These are phyloP conservation scores for Diutina scorzettiae DNA, from an alignment of 1,139 yeast genomes.

Conservation along the genomic window DNA sequence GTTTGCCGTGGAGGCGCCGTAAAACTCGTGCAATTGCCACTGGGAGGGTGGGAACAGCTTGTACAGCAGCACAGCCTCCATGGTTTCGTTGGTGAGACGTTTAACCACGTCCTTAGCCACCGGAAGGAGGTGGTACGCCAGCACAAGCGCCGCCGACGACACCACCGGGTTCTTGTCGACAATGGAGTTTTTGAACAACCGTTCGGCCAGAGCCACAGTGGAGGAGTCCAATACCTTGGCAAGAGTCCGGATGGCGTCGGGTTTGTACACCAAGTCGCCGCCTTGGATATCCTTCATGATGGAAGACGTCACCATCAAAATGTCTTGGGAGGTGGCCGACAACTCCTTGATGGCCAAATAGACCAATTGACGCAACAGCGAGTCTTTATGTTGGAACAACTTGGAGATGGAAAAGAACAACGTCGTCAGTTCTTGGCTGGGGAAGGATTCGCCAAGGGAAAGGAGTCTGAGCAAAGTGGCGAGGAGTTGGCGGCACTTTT, in stretches of 20 bases:
- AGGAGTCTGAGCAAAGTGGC: constrained; percentile 63
- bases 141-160: constrained; percentile 84
- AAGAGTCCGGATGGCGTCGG: constrained; percentile 89
- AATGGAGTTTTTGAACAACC: constrained; percentile 84
- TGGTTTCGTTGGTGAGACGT: constrained; percentile 88
- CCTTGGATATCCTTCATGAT: constrained; percentile 96
- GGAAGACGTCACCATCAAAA: constrained; percentile 93
- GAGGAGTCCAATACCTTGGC: constrained; percentile 84
- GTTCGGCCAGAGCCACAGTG: constrained; percentile 88
- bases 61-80: constrained; percentile 67
- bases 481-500: constrained; percentile 69
- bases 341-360: constrained; percentile 90
- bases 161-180: constrained; percentile 85
- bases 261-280: constrained; percentile 76
- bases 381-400: constrained; percentile 87
- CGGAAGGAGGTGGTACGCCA: constrained; percentile 82
- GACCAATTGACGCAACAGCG: constrained; percentile 84
- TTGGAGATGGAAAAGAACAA: constrained; percentile 90
- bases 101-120: constrained; percentile 85
- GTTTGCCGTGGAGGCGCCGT: constrained; percentile 37
- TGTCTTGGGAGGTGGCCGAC: constrained; percentile 75
- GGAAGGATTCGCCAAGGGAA: constrained; percentile 80
- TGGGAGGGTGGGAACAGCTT: constrained; percentile 55
- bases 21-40: constrained; percentile 41
- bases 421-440: constrained; percentile 81